Evolutionary conservation across 768 basidiomycete genomes (phyloP).

Genomic region (Rhodotorula babjevae): DNA sequence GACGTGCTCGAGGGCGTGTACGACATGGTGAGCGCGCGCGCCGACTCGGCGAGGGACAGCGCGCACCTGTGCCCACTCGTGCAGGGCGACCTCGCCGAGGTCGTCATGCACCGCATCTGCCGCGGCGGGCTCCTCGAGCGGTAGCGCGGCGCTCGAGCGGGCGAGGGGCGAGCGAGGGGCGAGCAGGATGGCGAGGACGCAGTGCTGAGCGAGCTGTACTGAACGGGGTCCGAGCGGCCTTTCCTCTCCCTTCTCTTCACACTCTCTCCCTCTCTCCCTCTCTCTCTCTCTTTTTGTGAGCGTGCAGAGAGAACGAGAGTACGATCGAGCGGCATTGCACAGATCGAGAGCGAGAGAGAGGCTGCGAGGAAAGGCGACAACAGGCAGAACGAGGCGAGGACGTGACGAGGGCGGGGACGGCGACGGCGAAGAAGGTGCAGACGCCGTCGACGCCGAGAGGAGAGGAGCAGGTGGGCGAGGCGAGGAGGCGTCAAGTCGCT

Average conservation of each 20-base stretch:
- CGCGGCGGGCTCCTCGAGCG: background rate
- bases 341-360: background rate
- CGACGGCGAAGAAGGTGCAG: too few species aligned
- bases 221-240: too few species aligned
- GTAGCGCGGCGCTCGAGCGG: background rate
- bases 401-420: too few species aligned
- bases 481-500: background rate
- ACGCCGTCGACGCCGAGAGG: background rate
- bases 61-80: conserved; percentile 7
- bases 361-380: too few species aligned
- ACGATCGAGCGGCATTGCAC: background rate
- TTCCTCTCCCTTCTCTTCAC: background rate
- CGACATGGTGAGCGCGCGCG: conserved; percentile 1
- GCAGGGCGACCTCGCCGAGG: conserved; percentile 5
- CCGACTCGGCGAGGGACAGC: background rate
- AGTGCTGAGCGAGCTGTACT: too few species aligned
- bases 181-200: too few species aligned
- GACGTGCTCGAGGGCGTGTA: background rate
- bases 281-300: background rate
- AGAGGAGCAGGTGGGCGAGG: background rate
- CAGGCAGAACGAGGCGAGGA: too few species aligned
- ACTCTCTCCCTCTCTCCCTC: background rate
- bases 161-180: background rate
- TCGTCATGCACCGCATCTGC: background rate
- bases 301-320: background rate